Evolutionary conservation across 345 rosid species (phyloP).

Genomic region (Physaria fendleri): DNA sequence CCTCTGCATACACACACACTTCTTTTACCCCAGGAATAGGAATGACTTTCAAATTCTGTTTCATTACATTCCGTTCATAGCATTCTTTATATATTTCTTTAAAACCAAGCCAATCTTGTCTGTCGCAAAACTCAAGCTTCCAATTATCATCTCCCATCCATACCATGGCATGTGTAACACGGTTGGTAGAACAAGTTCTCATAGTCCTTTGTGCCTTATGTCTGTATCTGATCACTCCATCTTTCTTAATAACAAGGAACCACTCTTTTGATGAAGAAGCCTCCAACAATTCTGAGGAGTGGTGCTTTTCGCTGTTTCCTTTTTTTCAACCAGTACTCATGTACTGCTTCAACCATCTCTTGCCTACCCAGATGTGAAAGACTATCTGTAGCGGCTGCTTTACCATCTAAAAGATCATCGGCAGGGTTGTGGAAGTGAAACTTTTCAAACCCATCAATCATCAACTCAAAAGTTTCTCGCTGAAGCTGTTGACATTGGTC

Average conservation of each 20-base stretch:
- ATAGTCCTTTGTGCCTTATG: conserved; percentile 50
- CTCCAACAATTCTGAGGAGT: too few relatives aligned
- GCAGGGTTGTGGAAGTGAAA: conserved; percentile 44
- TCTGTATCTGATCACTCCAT: too few relatives aligned
- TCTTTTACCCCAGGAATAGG: conserved; percentile 81
- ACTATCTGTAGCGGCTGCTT: conserved; percentile 32
- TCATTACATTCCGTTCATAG: conserved; percentile 51
- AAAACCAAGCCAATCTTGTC: conserved; percentile 70
- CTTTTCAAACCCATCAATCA: conserved; percentile 89
- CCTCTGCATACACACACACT: conserved; percentile 47
- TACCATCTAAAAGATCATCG: conserved; percentile 38
- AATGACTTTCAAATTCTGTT: conserved; percentile 44
- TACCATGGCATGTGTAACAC: conserved; percentile 53
- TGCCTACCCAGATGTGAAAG: conserved; percentile 48
- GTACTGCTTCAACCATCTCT: conserved; percentile 65
- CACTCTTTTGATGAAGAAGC: too few relatives aligned
- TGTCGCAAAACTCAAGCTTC: conserved; percentile 76
- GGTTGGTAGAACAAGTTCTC: conserved; percentile 57
- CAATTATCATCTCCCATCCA: conserved; percentile 72
- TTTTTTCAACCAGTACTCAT: conserved; percentile 67
- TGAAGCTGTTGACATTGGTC: conserved; percentile 36
- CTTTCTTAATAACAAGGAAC: too few relatives aligned
- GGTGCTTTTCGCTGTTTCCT: conserved; percentile 58
- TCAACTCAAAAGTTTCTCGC: conserved; percentile 66
- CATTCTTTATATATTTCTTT: conserved; percentile 88